Evolutionary conservation across 768 basidiomycete genomes (phyloP).

Genomic region (Russula olivacea): DNA sequence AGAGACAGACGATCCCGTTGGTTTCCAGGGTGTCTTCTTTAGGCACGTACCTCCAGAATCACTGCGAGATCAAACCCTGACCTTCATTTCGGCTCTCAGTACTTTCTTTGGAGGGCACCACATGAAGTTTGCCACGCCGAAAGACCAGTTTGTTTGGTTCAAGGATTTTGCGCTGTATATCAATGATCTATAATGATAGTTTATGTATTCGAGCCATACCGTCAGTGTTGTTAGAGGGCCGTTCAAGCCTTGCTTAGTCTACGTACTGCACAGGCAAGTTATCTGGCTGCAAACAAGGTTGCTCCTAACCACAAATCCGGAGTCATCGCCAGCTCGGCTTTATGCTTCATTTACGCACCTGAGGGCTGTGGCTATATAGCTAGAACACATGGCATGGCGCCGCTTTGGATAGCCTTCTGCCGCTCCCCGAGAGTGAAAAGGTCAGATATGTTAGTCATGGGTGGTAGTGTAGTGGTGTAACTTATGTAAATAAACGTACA

Average conservation of each 20-base stretch:
- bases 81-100: conserved; percentile 32
- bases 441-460: too few species aligned
- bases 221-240: too few species aligned
- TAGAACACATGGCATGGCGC: too few species aligned
- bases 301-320: conserved; percentile 11
- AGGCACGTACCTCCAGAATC: conserved; percentile 39
- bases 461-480: too few species aligned
- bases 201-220: neutral
- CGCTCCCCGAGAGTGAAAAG: too few species aligned
- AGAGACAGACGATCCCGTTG: conserved; percentile 27
- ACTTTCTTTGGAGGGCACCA: conserved; percentile 80
- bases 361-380: neutral
- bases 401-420: too few species aligned
- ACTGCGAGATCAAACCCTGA: neutral
- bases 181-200: conserved; percentile 14
- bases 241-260: neutral
- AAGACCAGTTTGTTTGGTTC: conserved; percentile 73
- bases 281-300: too few species aligned
- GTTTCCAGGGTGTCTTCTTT: conserved; percentile 60
- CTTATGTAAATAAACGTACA: too few species aligned
- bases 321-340: neutral
- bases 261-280: too few species aligned
- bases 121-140: conserved; percentile 58
- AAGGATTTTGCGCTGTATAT: conserved; percentile 52
- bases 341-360: neutral